These are phyloP conservation scores for Komagataella populi DNA, from an alignment of 805 yeast genomes.

Conservation along the genomic window DNA sequence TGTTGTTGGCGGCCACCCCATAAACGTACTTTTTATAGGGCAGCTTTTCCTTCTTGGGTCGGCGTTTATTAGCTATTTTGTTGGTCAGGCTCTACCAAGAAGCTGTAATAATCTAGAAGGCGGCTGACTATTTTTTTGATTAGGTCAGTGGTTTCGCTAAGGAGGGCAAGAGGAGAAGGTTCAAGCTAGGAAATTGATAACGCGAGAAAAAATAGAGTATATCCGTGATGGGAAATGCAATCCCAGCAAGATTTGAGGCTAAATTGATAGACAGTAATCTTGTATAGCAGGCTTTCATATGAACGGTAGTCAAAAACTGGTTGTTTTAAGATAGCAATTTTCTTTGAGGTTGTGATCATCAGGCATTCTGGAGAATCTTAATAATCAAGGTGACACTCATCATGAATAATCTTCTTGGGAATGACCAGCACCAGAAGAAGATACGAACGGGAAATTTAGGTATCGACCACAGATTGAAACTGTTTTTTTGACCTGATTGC, in stretches of 20 bases:
- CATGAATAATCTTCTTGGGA: neutral
- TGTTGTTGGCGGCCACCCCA: conserved; percentile 20
- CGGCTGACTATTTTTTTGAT: neutral
- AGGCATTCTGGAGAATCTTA: neutral
- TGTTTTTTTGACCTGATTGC: neutral
- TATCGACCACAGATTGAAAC: neutral
- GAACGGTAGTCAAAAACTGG: neutral
- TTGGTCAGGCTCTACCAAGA: neutral
- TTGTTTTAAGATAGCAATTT: neutral
- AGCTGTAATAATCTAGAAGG: neutral
- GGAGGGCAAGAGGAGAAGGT: neutral
- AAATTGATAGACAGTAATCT: neutral
- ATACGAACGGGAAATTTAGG: neutral
- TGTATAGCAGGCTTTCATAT: neutral
- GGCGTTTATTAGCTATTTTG: conserved; percentile 70
- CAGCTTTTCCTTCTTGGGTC: conserved; percentile 74
- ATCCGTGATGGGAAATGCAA: neutral
- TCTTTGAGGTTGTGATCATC: neutral
- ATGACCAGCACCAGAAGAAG: neutral
- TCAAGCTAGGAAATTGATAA: neutral
- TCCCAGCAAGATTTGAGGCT: neutral
- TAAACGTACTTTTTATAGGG: conserved; percentile 58
- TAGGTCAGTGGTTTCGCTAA: neutral
- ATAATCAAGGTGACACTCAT: neutral
- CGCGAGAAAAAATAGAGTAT: neutral